These are phyloP conservation scores for Xerophyta viscosa DNA, from an alignment of 106 monocot species.

Conservation along the genomic window DNA sequence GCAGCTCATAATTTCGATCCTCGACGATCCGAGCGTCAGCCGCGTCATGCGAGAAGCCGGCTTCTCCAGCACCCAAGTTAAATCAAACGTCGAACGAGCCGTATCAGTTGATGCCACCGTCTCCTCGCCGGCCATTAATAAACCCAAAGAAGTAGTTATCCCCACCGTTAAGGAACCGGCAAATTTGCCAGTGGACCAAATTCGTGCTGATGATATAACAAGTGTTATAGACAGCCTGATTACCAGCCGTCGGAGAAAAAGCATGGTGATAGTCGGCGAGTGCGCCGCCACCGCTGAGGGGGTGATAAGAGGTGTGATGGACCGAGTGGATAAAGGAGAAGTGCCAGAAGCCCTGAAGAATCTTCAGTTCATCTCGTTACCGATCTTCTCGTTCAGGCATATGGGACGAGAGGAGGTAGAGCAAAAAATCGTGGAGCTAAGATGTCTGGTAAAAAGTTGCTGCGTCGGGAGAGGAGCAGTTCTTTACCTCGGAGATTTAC, in stretches of 20 bases:
- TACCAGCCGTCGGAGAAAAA: conserved; percentile 35
- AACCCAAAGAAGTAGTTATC: conserved; percentile 10
- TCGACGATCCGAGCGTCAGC: conserved; percentile 92
- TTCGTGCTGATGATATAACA: conserved; percentile 39
- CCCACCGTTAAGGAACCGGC: too few species aligned
- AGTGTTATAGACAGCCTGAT: conserved; percentile 49
- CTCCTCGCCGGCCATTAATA: conserved; percentile 11
- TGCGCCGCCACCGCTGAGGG: conserved; percentile 44
- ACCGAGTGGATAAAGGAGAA: conserved; percentile 52
- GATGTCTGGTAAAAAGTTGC: conserved; percentile 53
- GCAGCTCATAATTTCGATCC: conserved; percentile 82
- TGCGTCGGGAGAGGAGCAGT: conserved; percentile 52
- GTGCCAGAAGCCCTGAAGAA: conserved; percentile 39
- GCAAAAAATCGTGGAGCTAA: conserved; percentile 65
- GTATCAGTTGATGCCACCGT: conserved; percentile 15
- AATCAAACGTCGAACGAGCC: conserved; percentile 73
- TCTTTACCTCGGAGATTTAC: conserved; percentile 76
- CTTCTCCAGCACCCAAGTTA: conserved; percentile 94
- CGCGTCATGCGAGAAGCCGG: conserved; percentile 96
- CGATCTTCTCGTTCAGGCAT: conserved; percentile 46
- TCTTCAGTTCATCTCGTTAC: conserved; percentile 64
- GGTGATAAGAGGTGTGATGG: conserved; percentile 55
- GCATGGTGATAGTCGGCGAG: conserved; percentile 78
- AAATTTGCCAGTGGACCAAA: conserved; percentile 1
- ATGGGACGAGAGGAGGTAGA: conserved; percentile 72